Conservation (phyloP, 352 stramenopile species). For the Phytophthora foliorum region DNA sequence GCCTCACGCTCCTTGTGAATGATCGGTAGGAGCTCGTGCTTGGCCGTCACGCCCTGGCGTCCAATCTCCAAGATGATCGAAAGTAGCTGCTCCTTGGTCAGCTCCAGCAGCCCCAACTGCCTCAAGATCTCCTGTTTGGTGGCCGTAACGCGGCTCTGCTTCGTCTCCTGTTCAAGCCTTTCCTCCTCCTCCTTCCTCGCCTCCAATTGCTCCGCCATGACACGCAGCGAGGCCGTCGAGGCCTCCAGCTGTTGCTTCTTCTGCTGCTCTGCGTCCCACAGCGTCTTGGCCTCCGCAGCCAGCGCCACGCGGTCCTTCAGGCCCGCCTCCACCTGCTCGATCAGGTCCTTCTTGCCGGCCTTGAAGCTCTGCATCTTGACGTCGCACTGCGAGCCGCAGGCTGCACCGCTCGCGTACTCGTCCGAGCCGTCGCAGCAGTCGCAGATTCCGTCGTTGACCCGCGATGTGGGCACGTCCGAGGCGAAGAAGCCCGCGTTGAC, state of each 20-base stretch:
- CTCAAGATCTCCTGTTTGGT: conserved; percentile 56
- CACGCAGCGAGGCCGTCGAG: conserved; percentile 35
- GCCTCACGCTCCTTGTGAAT: conserved; percentile 62
- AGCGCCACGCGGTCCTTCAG: conserved; percentile 55
- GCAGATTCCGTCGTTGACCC: conserved; percentile 95
- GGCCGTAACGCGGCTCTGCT: conserved; percentile 46
- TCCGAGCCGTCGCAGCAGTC: conserved; percentile 98
- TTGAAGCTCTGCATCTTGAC: conserved; percentile 53
- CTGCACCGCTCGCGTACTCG: conserved; percentile 62
- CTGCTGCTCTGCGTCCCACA: conserved; percentile 46
- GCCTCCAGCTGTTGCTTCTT: conserved; percentile 43
- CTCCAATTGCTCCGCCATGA: conserved; percentile 57
- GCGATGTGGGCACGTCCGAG: conserved; percentile 57
- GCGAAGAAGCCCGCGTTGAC: conserved; percentile 59
- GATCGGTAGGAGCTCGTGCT: conserved; percentile 64
- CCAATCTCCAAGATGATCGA: conserved; percentile 72
- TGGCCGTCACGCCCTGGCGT: conserved; percentile 46
- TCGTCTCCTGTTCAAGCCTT: conserved; percentile 59
- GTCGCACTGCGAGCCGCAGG: conserved; percentile 51
- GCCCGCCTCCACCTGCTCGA: conserved; percentile 80
- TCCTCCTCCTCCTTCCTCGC: conserved; percentile 50
- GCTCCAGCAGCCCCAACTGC: conserved; percentile 68
- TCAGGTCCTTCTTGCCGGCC: conserved; percentile 61
- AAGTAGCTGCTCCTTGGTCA: conserved; percentile 67
- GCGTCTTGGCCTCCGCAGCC: conserved; percentile 39